Base-by-base conservation (phyloP, 257 asterid species). In the Solanum sejunctum region DNA sequence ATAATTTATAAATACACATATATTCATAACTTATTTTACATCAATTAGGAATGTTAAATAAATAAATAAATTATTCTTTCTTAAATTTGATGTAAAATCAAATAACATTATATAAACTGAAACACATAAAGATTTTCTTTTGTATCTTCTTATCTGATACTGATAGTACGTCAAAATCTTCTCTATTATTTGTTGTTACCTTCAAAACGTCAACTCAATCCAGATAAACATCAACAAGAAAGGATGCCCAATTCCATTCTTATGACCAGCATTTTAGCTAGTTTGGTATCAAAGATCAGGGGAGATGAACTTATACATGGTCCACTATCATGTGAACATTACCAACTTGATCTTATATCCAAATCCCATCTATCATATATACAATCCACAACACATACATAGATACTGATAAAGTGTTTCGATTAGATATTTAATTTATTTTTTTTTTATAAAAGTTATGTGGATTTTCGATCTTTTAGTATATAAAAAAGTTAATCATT, bases 281-380 rank as follows among this genome's bases (percentile, higher is more conserved):
- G 73, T 47, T 61, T 23, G 39, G 17, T 9, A 88, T 85, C 90
- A 87, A 84, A 89, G 86, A 32, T 83, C 84, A 90, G 90, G 96
- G 96, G 96, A 93, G 94, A 92, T 90, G 97, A 89, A 94, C 95
- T 88, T 89, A 54, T 73, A 81, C 67, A 26, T 49, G 94, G 95
- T 92, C 95, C 97, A 90, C 90, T 80, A 16, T 91, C 96, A 94
- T 94, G 93, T 94, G 93, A 91, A 85, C 88, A 92, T 88, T 90
- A 87, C 87, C 92, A 88, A 92, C 92, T 86, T 85, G 89, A 82
- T 83, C 81, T 71, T 66, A 84, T 77, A 77, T 77, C 45, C 52
- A 49, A 78, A 91, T 90, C 92, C 91, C 91, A 88, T 86, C 45
- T 66, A 88, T 80, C 85, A 85, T 72, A 85, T 86, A 26, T 17